A percentile compares a stretch with the other conserved stretches of the same genome.
Conservation (phyloP, 1,139 yeast species). For the Suhomyces bokatorum region DNA sequence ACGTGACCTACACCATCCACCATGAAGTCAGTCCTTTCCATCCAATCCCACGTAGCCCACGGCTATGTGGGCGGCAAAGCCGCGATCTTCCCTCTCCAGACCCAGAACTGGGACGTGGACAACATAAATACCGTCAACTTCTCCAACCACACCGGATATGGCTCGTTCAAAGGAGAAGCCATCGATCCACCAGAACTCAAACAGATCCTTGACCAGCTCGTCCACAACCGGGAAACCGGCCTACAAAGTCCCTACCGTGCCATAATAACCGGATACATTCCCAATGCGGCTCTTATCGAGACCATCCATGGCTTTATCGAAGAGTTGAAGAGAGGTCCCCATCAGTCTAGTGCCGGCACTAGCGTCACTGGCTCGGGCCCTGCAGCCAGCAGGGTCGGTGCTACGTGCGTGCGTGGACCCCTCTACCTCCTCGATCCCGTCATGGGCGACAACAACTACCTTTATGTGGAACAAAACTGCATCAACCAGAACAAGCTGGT, state of each 20-base stretch:
- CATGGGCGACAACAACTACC: constrained; percentile 84
- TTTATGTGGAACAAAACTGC: constrained; percentile 75
- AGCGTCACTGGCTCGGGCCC: not conserved
- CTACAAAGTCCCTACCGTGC: constrained; percentile 14
- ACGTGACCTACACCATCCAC: constrained; percentile 2
- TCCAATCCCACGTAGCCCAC: constrained; percentile 47
- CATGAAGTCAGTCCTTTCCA: constrained; percentile 30
- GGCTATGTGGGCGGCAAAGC: constrained; percentile 50
- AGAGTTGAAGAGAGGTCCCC: constrained; percentile 10
- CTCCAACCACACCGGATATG: constrained; percentile 51
- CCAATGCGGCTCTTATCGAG: constrained; percentile 32
- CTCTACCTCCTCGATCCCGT: constrained; percentile 86
- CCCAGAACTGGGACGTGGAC: constrained; percentile 48
- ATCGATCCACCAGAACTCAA: constrained; percentile 12
- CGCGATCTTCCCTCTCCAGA: constrained; percentile 44
- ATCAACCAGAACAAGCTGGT: constrained; percentile 64
- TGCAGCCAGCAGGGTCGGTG: not conserved
- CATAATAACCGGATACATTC: constrained; percentile 37
- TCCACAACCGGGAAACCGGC: not conserved
- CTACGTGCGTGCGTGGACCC: not conserved
- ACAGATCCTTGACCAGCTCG: constrained; percentile 5
- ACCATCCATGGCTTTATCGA: constrained; percentile 17
- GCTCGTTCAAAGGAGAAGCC: constrained; percentile 34
- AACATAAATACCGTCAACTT: constrained; percentile 43
- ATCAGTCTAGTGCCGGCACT: constrained; percentile 1